Evolutionary conservation across 495 filamentous ascomycete species (phyloP).

Genomic region (Baudoinia panamericana): DNA sequence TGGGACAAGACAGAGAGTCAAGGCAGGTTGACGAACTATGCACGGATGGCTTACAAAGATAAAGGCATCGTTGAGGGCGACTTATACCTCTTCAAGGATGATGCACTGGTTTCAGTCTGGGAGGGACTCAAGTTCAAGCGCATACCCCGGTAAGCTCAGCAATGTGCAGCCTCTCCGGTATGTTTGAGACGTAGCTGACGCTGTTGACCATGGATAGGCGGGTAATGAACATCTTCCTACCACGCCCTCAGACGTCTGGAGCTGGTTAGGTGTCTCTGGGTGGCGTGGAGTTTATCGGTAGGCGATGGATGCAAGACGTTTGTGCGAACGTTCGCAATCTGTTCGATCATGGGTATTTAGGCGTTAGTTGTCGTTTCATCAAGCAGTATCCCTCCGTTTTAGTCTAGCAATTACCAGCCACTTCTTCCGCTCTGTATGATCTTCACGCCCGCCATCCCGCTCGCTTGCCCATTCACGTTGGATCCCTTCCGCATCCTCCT

Average conservation of each 20-base stretch:
- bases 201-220: slow-evolving; percentile 44
- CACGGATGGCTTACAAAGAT: slow-evolving; percentile 28
- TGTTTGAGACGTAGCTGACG: slow-evolving; percentile 56
- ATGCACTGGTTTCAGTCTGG: slow-evolving; percentile 28
- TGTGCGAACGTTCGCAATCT: too few relatives aligned
- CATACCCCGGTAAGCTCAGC: too few relatives aligned
- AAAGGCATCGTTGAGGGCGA: slow-evolving; percentile 25
- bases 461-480: slow-evolving; percentile 48
- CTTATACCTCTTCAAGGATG: slow-evolving; percentile 31
- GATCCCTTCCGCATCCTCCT: slow-evolving; percentile 56
- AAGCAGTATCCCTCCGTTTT: slow-evolving; percentile 25
- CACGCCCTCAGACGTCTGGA: too few relatives aligned
- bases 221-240: slow-evolving; percentile 29
- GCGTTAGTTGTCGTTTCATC: too few relatives aligned
- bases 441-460: slow-evolving; percentile 48
- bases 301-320: too few relatives aligned
- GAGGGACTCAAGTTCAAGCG: slow-evolving; percentile 43
- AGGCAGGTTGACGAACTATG: slow-evolving; percentile 23
- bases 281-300: too few relatives aligned
- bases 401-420: slow-evolving; percentile 69
- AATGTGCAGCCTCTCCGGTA: slow-evolving; percentile 52
- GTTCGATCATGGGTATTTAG: too few relatives aligned
- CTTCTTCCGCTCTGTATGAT: slow-evolving; percentile 50
- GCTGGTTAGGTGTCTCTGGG: too few relatives aligned
- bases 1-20: background rate